Evolutionary conservation across 805 yeast genomes (phyloP), one percentile per base, ranked within the genome.

Genomic region (Barnettozyma sucrosica): DNA sequence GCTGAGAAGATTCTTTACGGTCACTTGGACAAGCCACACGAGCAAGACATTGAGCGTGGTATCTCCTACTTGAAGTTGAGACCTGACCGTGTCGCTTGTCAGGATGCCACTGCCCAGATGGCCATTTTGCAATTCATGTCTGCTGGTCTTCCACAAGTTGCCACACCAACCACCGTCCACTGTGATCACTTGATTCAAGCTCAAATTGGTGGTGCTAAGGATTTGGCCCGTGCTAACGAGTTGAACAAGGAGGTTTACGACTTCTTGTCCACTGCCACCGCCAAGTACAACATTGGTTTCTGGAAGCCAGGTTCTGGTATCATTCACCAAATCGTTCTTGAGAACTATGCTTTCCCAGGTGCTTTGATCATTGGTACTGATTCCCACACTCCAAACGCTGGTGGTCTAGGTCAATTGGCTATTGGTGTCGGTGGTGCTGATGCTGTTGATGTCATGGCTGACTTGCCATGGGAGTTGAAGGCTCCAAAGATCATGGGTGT

Each of bases 241-340:
- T 76, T 88, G 61, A 90, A 90, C 80, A 85, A 85, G 71, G 98
- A 90, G 74, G 97, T 90, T 55, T 90, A 81, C 70, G 95, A 90
- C 70, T 92, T 90, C 74, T 77, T 90, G 68, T 79, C 86, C 56
- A 72, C 89, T 49, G 90, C 96, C 55, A 89, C 95, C 63, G 89
- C 92, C 61, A 90, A 89, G 75, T 90, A 90, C 75, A 89, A 92
- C 75, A 85, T 90, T 69, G 97, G 95, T 70, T 90, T 90, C 81
- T 90, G 98, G 98, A 90, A 90, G 66, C 97, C 97, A 61, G 97
- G 97, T 64, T 89, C 97, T n/a, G 98, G 98, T 78, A 90, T 90
- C 63, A 90, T 90, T 63, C 98, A 90, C 74, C 98, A 90, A 76
- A 92, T 90, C 58, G 95, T 90, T 43, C 77, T 90, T 64, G 98